Base-by-base conservation (phyloP, 2,329 filamentous ascomycete species). In the Fusarium pininemorale region DNA sequence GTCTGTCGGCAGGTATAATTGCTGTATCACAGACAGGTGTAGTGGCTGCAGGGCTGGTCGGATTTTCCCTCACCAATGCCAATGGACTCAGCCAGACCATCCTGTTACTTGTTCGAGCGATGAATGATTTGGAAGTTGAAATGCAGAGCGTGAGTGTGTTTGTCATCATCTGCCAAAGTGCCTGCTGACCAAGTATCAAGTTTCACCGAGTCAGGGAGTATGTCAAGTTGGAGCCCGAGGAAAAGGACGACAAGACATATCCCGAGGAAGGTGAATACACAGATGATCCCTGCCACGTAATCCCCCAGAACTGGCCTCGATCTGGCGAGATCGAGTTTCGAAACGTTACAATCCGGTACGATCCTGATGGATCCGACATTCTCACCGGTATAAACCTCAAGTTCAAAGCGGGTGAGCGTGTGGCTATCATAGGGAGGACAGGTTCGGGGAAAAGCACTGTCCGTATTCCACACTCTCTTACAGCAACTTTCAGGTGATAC, bases 401-500 rank as follows among this genome's bases (percentile, higher is more conserved):
- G 39, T 87, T 89, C 69, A 84, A 82, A 18, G 92, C 92, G 0
- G 93, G 94, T 2, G 92, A 93, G 61, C 92, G 92, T 57, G 93
- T 93, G 2, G 94, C 94, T 1, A 87, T 97, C 26, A 92, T 95
- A 16, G 94, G 94, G 5, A 90, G 94, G 15, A 97, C 94, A 0
- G 91, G 93, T 0, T 94, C 92, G 9, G 94, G 94, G 7, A 97
- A 97, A 82, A 94, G 92, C 57, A 97, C 94, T 0, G 87, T 96
- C 79, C 80, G 85, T 80, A 50, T 26, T 37, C n/a, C 37, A n/a
- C 6, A 24, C 39, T 20, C 20, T n/a, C 30, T 44, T 32, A n/a
- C n/a, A 11, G n/a, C 47, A 41, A 26, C 10, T 30, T 3, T 30
- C 28, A 15, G 22, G 41, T 64, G 18, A 28, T 44, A 56, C 72